A percentile compares a stretch with the other conserved stretches of the same genome.
phyloP scores from a whole-genome alignment of 2,329 filamentous ascomycete species.

The Cadophora luteo-olivacea region DNA sequence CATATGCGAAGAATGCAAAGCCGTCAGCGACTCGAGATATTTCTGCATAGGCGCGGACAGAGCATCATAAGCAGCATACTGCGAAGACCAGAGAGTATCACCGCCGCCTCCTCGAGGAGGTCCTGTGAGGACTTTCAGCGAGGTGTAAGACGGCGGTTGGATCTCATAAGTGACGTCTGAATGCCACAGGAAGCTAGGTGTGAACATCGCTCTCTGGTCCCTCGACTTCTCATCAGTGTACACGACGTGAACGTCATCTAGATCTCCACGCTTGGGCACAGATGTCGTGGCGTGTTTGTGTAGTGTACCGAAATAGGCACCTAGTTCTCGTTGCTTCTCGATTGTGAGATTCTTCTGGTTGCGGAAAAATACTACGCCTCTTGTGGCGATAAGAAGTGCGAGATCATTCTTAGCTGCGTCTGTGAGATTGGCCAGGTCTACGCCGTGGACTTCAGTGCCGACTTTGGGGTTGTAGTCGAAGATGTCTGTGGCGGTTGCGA shows the following conservation, averaged over 20 bases:
- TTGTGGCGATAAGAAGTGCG: slow-evolving; percentile 56
- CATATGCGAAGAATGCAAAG: slow-evolving; percentile 58
- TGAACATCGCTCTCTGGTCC: slow-evolving; percentile 60
- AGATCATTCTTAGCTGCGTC: slow-evolving; percentile 57
- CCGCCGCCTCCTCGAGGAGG: slow-evolving; percentile 61
- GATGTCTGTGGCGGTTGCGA: slow-evolving; percentile 57
- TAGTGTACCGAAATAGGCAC: slow-evolving; percentile 57
- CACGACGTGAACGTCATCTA: slow-evolving; percentile 63
- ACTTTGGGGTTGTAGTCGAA: slow-evolving; percentile 58
- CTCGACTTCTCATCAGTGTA: slow-evolving; percentile 58
- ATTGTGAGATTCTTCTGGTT: slow-evolving; percentile 60
- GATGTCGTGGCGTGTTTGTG: slow-evolving; percentile 63
- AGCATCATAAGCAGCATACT: slow-evolving; percentile 64
- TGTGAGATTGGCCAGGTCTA: slow-evolving; percentile 43
- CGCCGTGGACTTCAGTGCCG: slow-evolving; percentile 46
- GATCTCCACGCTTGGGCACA: slow-evolving; percentile 53
- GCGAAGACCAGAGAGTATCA: slow-evolving; percentile 63
- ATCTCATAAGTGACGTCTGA: slow-evolving; percentile 60
- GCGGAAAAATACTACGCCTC: slow-evolving; percentile 65
- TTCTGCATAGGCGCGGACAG: slow-evolving; percentile 62
- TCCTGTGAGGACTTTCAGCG: slow-evolving; percentile 58
- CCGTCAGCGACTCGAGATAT: slow-evolving; percentile 63
- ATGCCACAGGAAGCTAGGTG: slow-evolving; percentile 55
- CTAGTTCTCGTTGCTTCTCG: slow-evolving; percentile 58
- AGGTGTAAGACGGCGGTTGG: slow-evolving; percentile 63